Evolutionary conservation across 192 early-diverging fungal species (phyloP).

Genomic region (Geranomyces variabilis): DNA sequence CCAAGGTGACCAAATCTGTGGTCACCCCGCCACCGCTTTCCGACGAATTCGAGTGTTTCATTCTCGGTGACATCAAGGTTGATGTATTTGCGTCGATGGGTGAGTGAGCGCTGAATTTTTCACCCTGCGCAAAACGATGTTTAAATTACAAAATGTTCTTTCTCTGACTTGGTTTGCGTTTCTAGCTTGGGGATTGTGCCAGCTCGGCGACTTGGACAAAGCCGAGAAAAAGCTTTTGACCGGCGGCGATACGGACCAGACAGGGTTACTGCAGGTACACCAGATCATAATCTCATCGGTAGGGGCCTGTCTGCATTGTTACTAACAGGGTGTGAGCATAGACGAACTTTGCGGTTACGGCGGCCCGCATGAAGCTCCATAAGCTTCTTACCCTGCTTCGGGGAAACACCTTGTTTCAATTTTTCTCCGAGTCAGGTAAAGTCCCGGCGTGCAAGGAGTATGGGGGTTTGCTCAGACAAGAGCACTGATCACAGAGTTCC

Average conservation of each 20-base stretch:
- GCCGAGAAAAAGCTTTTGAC: constrained; percentile 38
- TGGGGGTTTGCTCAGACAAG: too few relatives aligned
- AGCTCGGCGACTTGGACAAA: constrained; percentile 41
- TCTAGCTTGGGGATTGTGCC: constrained; percentile 29
- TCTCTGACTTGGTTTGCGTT: too few relatives aligned
- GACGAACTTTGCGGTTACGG: constrained; percentile 37
- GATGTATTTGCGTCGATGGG: constrained; percentile 46
- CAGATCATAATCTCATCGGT: too few relatives aligned
- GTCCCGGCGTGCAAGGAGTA: too few relatives aligned
- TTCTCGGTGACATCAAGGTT: constrained; percentile 48
- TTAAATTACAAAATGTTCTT: too few relatives aligned
- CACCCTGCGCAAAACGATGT: background rate
- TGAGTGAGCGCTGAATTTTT: background rate
- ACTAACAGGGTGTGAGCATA: too few relatives aligned
- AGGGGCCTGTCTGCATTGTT: too few relatives aligned
- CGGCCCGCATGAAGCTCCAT: constrained; percentile 30
- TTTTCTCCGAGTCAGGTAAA: constrained; percentile 58
- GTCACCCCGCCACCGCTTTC: background rate
- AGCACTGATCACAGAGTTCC: too few relatives aligned
- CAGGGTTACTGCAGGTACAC: constrained; percentile 42
- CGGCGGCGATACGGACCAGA: constrained; percentile 28
- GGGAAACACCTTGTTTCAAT: constrained; percentile 42
- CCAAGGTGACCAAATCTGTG: background rate
- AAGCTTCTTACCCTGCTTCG: constrained; percentile 32
- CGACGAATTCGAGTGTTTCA: constrained; percentile 43